Conservation (phyloP, 2,329 filamentous ascomycete genomes). For the Cryoendolithus antarcticus region DNA sequence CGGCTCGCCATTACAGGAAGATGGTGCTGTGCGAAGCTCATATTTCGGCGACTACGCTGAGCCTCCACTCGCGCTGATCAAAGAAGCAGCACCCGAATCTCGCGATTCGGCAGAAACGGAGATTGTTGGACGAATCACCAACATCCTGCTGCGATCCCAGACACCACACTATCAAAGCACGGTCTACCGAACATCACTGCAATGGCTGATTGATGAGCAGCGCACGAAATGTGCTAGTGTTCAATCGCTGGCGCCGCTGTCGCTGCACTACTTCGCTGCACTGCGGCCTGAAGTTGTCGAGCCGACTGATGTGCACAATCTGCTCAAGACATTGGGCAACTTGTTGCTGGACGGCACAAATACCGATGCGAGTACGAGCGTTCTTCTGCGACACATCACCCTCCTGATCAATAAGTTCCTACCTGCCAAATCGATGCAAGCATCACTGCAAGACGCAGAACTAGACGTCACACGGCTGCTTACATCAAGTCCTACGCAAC, state of each 20-base stretch:
- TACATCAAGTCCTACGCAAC: constrained; percentile 21
- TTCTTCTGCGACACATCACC: constrained; percentile 31
- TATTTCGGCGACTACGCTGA: constrained; percentile 37
- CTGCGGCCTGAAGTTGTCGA: constrained; percentile 19
- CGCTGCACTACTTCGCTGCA: constrained; percentile 22
- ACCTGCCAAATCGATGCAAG: constrained; percentile 26
- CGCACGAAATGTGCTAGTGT: constrained; percentile 1
- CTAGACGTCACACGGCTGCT: constrained; percentile 29
- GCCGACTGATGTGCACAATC: constrained; percentile 13
- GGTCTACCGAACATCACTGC: constrained; percentile 18
- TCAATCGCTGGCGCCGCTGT: constrained; percentile 14
- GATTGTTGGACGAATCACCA: constrained; percentile 48
- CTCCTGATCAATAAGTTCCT: constrained; percentile 38
- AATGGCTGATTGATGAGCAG: constrained; percentile 14
- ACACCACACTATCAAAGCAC: constrained; percentile 32
- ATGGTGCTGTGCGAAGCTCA: constrained; percentile 23
- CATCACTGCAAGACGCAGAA: constrained; percentile 16
- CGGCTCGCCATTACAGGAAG: constrained; percentile 36
- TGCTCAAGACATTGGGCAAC: constrained; percentile 13
- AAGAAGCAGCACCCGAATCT: constrained; percentile 21
- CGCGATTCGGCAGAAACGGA: constrained; percentile 43
- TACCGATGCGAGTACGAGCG: constrained; percentile 20
- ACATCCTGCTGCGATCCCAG: constrained; percentile 45
- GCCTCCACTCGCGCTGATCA: constrained; percentile 28
- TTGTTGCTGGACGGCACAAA: constrained; percentile 8